phyloP scores from a whole-genome alignment of 2,329 filamentous ascomycete species.

The Leptographium radiaticola region DNA sequence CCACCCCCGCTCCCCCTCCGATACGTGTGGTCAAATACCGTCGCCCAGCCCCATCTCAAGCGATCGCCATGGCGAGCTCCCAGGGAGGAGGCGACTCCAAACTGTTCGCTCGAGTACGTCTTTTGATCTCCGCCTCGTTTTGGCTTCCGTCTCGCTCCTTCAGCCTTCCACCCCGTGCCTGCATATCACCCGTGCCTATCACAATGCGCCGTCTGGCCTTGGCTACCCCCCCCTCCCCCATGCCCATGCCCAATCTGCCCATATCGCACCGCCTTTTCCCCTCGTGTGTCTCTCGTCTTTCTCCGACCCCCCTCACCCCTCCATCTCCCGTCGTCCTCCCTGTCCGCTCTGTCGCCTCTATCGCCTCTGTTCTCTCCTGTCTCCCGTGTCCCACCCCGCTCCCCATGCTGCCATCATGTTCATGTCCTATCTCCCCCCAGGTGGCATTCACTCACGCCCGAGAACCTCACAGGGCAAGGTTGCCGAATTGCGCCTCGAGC shows the following conservation, averaged over 20 bases:
- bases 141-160: too few relatives aligned
- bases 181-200: background rate
- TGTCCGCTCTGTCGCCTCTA: background rate
- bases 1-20: background rate
- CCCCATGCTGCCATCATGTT: slow-evolving; percentile 30
- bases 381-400: background rate
- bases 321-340: too few relatives aligned
- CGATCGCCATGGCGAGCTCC: slow-evolving; percentile 35
- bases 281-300: too few relatives aligned
- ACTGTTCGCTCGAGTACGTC: slow-evolving; percentile 85
- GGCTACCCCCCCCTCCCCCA: too few relatives aligned
- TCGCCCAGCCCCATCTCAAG: too few relatives aligned
- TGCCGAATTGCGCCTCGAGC: slow-evolving; percentile 84
- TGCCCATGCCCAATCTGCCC: too few relatives aligned
- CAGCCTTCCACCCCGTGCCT: too few relatives aligned
- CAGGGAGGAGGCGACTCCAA: slow-evolving; percentile 85
- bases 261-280: too few relatives aligned
- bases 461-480: slow-evolving; percentile 83
- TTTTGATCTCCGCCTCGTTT: too few relatives aligned
- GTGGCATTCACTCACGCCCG: slow-evolving; percentile 28
- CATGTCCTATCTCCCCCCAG: slow-evolving; percentile 36
- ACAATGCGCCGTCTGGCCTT: too few relatives aligned
- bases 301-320: too few relatives aligned
- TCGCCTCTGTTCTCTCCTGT: background rate
- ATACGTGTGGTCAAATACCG: background rate